A percentile compares a stretch with the other conserved stretches of the same genome.
Conservation (phyloP, 2,329 filamentous ascomycete species). For the Colletotrichum liriopes region DNA sequence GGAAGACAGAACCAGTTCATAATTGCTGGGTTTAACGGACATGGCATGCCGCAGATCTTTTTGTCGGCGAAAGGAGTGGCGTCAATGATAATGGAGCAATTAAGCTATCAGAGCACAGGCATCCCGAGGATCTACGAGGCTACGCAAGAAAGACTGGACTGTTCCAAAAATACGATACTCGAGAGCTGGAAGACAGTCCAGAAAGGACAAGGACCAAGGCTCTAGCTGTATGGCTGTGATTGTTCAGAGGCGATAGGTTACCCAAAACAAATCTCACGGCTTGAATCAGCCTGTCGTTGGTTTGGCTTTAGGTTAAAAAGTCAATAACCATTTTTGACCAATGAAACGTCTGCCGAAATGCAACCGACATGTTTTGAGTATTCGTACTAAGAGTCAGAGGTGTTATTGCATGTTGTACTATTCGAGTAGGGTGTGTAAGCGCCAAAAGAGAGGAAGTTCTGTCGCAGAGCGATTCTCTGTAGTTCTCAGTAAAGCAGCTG, state of each 20-base stretch:
- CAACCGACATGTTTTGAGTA: background rate
- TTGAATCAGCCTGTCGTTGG: background rate
- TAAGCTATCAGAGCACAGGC: constrained; percentile 53
- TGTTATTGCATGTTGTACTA: background rate
- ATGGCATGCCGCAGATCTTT: constrained; percentile 66
- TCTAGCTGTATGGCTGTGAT: background rate
- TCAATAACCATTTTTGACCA: rapidly evolving
- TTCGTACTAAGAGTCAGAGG: too few relatives aligned
- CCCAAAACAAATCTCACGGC: background rate
- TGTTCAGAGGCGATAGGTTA: too few relatives aligned
- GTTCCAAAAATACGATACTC: constrained; percentile 39
- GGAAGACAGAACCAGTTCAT: constrained; percentile 58
- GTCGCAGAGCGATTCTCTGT: background rate
- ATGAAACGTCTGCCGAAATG: too few relatives aligned
- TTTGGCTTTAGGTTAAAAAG: background rate
- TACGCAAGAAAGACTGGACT: constrained; percentile 48
- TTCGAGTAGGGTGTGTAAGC: background rate
- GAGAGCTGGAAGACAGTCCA: constrained; percentile 27
- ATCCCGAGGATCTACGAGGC: constrained; percentile 56
- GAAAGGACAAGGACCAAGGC: background rate
- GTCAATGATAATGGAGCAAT: constrained; percentile 54
- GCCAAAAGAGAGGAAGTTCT: background rate
- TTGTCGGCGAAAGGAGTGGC: constrained; percentile 58
- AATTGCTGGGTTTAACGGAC: constrained; percentile 66
- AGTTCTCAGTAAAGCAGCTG: background rate